phyloP scores from a whole-genome alignment of 768 basidiomycete species.

The Suillus variegatus region DNA sequence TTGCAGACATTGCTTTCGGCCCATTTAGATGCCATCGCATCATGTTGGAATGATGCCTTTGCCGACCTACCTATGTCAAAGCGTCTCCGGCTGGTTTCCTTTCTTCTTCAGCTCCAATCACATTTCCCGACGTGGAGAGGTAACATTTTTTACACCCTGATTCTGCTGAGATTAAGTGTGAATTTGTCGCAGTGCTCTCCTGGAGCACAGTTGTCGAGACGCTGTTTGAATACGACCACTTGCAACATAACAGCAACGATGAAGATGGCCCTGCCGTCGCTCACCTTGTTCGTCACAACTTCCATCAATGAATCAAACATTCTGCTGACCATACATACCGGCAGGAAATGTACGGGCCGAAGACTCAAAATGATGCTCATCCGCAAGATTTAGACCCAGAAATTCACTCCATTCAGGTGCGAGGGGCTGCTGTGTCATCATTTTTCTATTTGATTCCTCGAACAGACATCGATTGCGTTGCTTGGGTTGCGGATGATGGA shows the following conservation, averaged over 20 bases:
- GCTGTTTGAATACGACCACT: slow-evolving; percentile 55
- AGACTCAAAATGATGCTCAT: slow-evolving; percentile 25
- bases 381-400: slow-evolving; percentile 43
- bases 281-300: slow-evolving; percentile 37
- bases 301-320: background rate
- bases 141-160: slow-evolving; percentile 25
- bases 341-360: slow-evolving; percentile 49
- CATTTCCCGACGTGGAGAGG: slow-evolving; percentile 71
- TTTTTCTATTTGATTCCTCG: background rate
- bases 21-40: slow-evolving; percentile 64
- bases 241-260: slow-evolving; percentile 37
- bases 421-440: slow-evolving; percentile 4
- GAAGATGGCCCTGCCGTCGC: slow-evolving; percentile 42
- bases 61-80: slow-evolving; percentile 56
- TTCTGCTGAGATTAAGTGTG: background rate
- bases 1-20: slow-evolving; percentile 61
- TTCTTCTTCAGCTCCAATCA: slow-evolving; percentile 67
- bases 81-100: slow-evolving; percentile 57
- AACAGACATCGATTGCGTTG: slow-evolving; percentile 54
- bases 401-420: slow-evolving; percentile 46
- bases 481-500: slow-evolving; percentile 68
- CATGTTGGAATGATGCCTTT: slow-evolving; percentile 68
- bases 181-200: slow-evolving; percentile 49
- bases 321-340: background rate
- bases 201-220: slow-evolving; percentile 65